phyloP scores from a whole-genome alignment of 495 filamentous ascomycete genomes.

The Penicillium silybi region DNA sequence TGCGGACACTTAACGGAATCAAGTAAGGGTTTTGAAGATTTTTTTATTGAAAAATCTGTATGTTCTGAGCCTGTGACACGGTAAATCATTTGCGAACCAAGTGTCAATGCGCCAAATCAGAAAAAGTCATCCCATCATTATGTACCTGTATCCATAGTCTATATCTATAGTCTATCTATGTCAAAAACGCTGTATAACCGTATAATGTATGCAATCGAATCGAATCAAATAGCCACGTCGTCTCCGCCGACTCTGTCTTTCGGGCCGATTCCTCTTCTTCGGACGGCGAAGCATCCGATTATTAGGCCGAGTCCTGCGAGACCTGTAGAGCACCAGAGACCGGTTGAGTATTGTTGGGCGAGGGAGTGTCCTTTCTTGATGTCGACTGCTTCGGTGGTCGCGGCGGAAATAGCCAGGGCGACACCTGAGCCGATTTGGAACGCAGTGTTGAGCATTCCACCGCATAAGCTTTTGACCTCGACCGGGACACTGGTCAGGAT shows the following conservation, averaged over 20 bases:
- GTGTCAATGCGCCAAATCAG: background rate
- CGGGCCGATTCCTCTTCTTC: slow-evolving; percentile 29
- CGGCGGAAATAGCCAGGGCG: slow-evolving; percentile 34
- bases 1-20: background rate
- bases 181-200: background rate
- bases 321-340: slow-evolving; percentile 35
- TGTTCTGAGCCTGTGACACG: background rate
- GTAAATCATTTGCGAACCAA: background rate
- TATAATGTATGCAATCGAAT: background rate
- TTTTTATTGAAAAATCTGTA: background rate
- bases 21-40: background rate
- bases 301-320: slow-evolving; percentile 30
- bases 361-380: slow-evolving; percentile 30
- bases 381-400: slow-evolving; percentile 31
- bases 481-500: slow-evolving; percentile 34
- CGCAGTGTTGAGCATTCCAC: slow-evolving; percentile 39
- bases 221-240: slow-evolving; percentile 20
- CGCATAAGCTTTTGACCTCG: slow-evolving; percentile 31
- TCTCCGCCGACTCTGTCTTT: slow-evolving; percentile 23
- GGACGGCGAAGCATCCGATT: slow-evolving; percentile 24
- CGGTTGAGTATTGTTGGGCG: slow-evolving; percentile 31
- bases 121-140: background rate
- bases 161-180: background rate
- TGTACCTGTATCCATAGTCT: background rate
- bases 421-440: slow-evolving; percentile 40